phyloP scores from a whole-genome alignment of 345 rosid species.

The Hypericum androsaemum region DNA sequence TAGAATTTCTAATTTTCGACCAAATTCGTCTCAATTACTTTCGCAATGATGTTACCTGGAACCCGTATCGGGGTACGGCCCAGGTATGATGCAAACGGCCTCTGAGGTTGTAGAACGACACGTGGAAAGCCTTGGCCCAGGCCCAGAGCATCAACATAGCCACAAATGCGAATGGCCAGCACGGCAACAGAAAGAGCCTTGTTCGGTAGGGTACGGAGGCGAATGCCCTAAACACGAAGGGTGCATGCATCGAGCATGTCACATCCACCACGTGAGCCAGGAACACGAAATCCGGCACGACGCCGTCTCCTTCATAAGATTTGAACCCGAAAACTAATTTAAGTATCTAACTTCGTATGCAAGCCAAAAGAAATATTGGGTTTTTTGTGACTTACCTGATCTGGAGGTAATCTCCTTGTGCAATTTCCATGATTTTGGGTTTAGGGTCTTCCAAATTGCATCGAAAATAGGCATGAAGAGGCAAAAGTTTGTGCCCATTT shows the following conservation, averaged over 20 bases:
- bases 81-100: conserved; percentile 65
- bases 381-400: background rate
- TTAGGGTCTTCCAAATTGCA: background rate
- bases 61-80: conserved; percentile 81
- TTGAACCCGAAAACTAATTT: too few relatives aligned
- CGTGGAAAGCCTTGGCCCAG: conserved; percentile 54
- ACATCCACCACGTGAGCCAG: conserved; percentile 86
- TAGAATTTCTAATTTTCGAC: too few relatives aligned
- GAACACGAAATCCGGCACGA: conserved; percentile 83
- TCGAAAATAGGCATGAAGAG: background rate
- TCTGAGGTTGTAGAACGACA: conserved; percentile 53
- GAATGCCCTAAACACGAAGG: conserved; percentile 46
- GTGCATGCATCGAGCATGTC: conserved; percentile 50
- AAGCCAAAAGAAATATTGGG: background rate
- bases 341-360: too few relatives aligned
- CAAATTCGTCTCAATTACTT: too few relatives aligned
- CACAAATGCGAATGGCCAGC: conserved; percentile 36
- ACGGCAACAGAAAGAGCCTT: conserved; percentile 33
- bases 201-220: conserved; percentile 49
- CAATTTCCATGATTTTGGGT: background rate
- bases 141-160: conserved; percentile 62
- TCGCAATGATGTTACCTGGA: conserved; percentile 39
- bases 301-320: background rate
- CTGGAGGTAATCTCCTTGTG: background rate
- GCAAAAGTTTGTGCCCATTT: background rate